A percentile compares a stretch with the other conserved stretches of the same genome.
Evolutionary conservation across 371 early-diverging fungal species (phyloP).

Genomic region (Batkoa obscura): DNA sequence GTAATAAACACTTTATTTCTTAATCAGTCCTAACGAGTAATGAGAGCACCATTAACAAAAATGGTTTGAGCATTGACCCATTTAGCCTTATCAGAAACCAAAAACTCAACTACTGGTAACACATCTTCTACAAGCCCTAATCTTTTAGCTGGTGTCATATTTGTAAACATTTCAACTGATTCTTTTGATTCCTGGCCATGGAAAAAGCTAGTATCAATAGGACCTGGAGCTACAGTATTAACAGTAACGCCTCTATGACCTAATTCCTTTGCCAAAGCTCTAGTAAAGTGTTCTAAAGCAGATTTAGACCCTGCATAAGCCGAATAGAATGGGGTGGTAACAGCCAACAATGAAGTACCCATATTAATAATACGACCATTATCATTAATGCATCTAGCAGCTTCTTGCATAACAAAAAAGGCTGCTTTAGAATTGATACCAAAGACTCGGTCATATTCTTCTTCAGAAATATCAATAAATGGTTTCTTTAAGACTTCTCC

Average conservation of each 20-base stretch:
- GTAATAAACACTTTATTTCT: too few species aligned
- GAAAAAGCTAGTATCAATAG: conserved; percentile 17
- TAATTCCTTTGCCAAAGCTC: conserved; percentile 14
- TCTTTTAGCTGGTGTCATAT: too few species aligned
- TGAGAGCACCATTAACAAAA: too few species aligned
- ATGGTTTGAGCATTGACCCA: too few species aligned
- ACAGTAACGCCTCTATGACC: conserved; percentile 17
- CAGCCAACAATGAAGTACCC: conserved; percentile 12
- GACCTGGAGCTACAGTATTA: conserved; percentile 20
- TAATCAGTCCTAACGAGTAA: too few species aligned
- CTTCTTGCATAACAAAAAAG: conserved; percentile 17
- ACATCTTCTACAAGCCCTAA: too few species aligned
- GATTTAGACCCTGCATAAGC: conserved; percentile 17
- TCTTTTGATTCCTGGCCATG: conserved; percentile 14
- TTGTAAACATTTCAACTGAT: conserved; percentile 8
- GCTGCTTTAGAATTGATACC: too few species aligned
- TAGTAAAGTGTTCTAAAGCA: conserved; percentile 15
- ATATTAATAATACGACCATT: too few species aligned
- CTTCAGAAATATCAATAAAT: conserved; percentile 11
- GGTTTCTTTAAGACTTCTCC: conserved; percentile 15
- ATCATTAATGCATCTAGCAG: conserved; percentile 12
- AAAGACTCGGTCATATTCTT: too few species aligned
- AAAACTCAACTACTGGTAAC: too few species aligned
- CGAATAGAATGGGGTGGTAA: conserved; percentile 14
- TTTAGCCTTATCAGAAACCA: too few species aligned